Evolutionary conservation across 2,329 filamentous ascomycete genomes (phyloP), one percentile per base, ranked within the genome.

Genomic region (Aspergillus costaricaensis): DNA sequence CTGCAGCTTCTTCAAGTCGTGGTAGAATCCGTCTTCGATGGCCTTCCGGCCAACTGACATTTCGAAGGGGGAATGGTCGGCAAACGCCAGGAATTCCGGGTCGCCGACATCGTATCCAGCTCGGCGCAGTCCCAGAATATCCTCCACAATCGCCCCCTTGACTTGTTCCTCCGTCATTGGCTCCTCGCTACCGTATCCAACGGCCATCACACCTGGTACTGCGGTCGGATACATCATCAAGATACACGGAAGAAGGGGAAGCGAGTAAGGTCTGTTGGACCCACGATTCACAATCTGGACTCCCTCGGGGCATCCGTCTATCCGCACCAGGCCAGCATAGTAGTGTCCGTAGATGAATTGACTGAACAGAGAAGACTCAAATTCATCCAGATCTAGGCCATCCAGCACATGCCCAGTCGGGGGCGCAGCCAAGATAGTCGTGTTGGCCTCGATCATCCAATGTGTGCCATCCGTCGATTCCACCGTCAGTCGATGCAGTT

Each of bases 1-100:
- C 66, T 81, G 77, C 21, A 80, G 66, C 0, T 66, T 70, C 41
- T 78, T 76, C 39, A 76, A 63, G 8, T 76, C 58, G 47, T 74
- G 63, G 47, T 78, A 72, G 55, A 76, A 78, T 2, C 78, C 77
- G 3, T 57, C 65, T n/a, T 64, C 54, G 6, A 80, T 66, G 19
- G 70, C 68, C 2, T 69, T 66, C 0, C 65, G 57, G 1, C 72
- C 57, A 0, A 76, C 72, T n/a, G 68, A 65, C 58, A 74, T 66
- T 14, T 74, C 52, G 59, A 66, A 70, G 0, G 74, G 73, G 8
- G 59, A 63, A 17, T 76, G 74, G 21, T 55, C 47, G 1, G 25
- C 38, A 44, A 63, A 67, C 1, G 55, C 55, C 5, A 69, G 21
- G 5, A 65, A 61, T 41, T 67, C 55, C 1, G 67, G 57, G 3